Base-by-base conservation (phyloP, 1,284 basidiomycete genomes). In the Cerioporus squamosus region DNA sequence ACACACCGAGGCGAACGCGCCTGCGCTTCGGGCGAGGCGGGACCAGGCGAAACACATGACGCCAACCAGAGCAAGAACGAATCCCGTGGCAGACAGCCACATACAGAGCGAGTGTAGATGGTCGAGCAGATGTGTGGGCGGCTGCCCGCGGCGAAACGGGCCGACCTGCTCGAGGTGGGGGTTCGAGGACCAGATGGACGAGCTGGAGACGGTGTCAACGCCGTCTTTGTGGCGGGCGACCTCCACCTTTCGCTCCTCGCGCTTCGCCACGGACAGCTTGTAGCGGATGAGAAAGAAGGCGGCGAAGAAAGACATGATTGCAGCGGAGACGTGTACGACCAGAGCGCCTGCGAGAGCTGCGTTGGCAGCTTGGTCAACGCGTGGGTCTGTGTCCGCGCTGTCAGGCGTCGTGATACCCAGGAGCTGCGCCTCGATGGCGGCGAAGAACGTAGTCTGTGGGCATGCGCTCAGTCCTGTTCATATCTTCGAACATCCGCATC, bases 361-460 rank as follows among this genome's bases (percentile, higher is more conserved):
- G 55, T 82, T 85, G 14, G 81, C 71, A 9, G 76, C 70, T 54
- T 77, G 72, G 38, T 73, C 60, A 5, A 71, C 61, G 6, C 40
- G 51, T 2, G 68, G 54, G 31, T 58, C 62, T 17, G 66, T 51
- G 0, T 22, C 40, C 1, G 43, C 53, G 42, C 57, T 63, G 12
- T 61, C 59, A 17, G 73, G 73, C 3, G 75, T 76, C 2, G 77
- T 74, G 45, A 78, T 79, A 5, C 79, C 74, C 20, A 82, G 76
- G 14, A 87, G 66, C 67, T 85, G 73, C 0, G 81, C 80, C 67
- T 86, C 84, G 14, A 79, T 82, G 0, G 82, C 79, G 5, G 84
- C 85, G 63, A 87, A 86, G 70, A 87, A 87, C 0, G 84, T 86
- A 0, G 85, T 84, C 85, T 86, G 57, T 7, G 18, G n/a, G 14